Conservation (phyloP, 169 alveolate species). For the Nephromyces sp. region DNA sequence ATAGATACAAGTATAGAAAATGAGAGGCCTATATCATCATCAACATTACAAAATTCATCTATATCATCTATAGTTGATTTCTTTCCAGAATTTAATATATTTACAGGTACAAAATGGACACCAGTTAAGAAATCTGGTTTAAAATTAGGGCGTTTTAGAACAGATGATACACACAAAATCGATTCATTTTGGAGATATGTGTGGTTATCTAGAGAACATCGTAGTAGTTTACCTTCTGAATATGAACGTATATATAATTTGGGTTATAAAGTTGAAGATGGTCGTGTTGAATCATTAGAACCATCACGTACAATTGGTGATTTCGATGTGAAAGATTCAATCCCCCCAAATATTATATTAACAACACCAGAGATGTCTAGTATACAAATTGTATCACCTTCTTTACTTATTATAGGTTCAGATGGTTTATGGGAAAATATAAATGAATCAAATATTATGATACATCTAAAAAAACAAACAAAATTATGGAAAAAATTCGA, state of each 20-base stretch:
- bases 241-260: not conserved
- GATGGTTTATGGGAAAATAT: conserved; percentile 33
- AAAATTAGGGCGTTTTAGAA: no score
- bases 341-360: conserved; percentile 9
- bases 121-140: no score
- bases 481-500: not conserved
- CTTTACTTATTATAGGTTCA: conserved; percentile 14
- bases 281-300: conserved; percentile 23
- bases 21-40: no score
- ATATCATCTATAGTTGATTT: no score
- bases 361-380: conserved; percentile 7
- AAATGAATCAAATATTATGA: not conserved
- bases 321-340: conserved; percentile 23
- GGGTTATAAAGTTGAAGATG: not conserved
- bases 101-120: no score
- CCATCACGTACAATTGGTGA: conserved; percentile 31
- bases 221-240: conserved; percentile 11
- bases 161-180: no score
- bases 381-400: not conserved
- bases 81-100: no score
- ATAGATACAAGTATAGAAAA: no score
- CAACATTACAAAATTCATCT: no score
- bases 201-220: conserved; percentile 10
- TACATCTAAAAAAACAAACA: not conserved
- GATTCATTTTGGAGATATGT: not conserved